phyloP scores from a whole-genome alignment of 148 eudicot species.

The Silene conica region DNA sequence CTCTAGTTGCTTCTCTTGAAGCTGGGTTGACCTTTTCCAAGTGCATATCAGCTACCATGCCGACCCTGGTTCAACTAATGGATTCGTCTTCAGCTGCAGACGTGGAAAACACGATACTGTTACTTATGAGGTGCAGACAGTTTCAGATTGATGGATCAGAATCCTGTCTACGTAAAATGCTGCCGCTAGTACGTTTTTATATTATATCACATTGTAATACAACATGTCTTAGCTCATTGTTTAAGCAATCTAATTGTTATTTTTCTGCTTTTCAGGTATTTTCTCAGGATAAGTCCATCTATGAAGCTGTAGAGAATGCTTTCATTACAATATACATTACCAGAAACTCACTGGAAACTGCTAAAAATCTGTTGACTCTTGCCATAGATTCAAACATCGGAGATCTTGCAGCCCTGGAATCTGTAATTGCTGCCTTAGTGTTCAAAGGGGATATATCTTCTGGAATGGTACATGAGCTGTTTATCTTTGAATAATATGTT shows the following conservation, averaged over 20 bases:
- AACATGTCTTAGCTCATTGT: constrained; percentile 6
- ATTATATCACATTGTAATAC: constrained; percentile 10
- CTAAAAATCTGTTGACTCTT: constrained; percentile 74
- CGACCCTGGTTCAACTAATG: constrained; percentile 88
- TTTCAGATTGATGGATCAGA: constrained; percentile 95
- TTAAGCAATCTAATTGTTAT: background rate
- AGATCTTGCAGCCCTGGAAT: constrained; percentile 92
- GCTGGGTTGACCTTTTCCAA: constrained; percentile 82
- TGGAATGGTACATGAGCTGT: constrained; percentile 50
- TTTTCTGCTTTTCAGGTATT: constrained; percentile 53
- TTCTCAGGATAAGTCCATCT: constrained; percentile 88
- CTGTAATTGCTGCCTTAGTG: constrained; percentile 66
- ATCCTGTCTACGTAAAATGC: constrained; percentile 86
- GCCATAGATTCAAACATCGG: constrained; percentile 84
- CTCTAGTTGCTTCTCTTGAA: constrained; percentile 90
- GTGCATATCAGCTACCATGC: constrained; percentile 78
- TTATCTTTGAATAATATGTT: background rate
- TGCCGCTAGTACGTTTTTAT: constrained; percentile 68
- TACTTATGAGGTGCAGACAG: constrained; percentile 94
- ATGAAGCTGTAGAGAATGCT: constrained; percentile 95
- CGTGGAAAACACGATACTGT: constrained; percentile 83
- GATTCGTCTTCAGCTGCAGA: constrained; percentile 93
- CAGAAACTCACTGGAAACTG: constrained; percentile 76
- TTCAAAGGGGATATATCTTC: constrained; percentile 78
- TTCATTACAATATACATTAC: constrained; percentile 77